phyloP scores from a whole-genome alignment of 1,284 basidiomycete genomes.

The Tilletia caries region DNA sequence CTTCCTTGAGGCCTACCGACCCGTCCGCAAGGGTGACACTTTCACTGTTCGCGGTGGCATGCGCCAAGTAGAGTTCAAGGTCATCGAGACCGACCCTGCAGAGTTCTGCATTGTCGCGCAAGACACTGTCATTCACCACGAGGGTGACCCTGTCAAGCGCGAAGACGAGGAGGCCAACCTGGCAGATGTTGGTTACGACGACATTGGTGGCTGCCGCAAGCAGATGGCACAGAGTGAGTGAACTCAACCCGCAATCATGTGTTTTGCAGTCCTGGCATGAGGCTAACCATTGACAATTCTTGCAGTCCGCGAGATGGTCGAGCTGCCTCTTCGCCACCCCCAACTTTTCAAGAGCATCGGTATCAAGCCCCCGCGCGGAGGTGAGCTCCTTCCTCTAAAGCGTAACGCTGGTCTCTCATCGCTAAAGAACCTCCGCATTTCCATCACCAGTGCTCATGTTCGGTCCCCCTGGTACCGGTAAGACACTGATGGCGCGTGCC shows the following conservation, averaged over 20 bases:
- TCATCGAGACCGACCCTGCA: conserved; percentile 82
- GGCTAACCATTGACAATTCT: too few species aligned
- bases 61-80: conserved; percentile 87
- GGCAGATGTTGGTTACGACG: conserved; percentile 95
- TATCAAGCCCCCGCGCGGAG: conserved; percentile 90
- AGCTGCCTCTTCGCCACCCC: conserved; percentile 93
- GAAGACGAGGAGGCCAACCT: conserved; percentile 98
- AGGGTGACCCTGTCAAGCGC: conserved; percentile 97
- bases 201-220: conserved; percentile 97
- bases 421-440: not conserved
- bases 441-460: conserved; percentile 45
- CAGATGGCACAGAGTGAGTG: conserved; percentile 83
- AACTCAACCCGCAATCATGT: too few species aligned
- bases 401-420: not conserved
- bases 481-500: conserved; percentile 82
- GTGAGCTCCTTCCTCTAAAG: not conserved
- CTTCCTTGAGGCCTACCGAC: conserved; percentile 97
- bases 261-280: not conserved
- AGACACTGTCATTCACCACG: conserved; percentile 93
- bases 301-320: conserved; percentile 90
- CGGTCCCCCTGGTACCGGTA: conserved; percentile 53
- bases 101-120: conserved; percentile 97
- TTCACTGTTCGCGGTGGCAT: conserved; percentile 90
- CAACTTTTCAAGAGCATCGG: conserved; percentile 99
- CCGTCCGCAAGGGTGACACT: conserved; percentile 92